Evolutionary conservation across 2,329 filamentous ascomycete species (phyloP).

Genomic region (Amauroascus verrucosus): DNA sequence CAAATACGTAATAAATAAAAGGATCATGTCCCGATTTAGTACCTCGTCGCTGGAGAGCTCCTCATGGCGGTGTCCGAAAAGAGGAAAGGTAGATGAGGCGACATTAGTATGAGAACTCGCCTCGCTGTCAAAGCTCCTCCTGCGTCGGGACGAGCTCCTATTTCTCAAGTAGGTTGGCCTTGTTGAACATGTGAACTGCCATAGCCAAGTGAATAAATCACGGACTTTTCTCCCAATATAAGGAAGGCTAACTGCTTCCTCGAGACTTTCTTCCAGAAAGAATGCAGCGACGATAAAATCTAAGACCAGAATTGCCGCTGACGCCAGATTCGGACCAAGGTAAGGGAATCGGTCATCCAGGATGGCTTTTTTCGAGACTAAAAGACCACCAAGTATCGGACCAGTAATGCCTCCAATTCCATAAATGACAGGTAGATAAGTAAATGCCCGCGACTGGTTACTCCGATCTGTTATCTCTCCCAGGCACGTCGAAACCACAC

Average conservation of each 20-base stretch:
- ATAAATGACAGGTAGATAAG: slow-evolving; percentile 92
- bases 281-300: slow-evolving; percentile 65
- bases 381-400: slow-evolving; percentile 75
- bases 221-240: slow-evolving; percentile 49
- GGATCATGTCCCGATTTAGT: slow-evolving; percentile 68
- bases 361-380: slow-evolving; percentile 58
- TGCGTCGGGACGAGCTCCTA: slow-evolving; percentile 19
- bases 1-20: slow-evolving; percentile 75
- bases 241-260: slow-evolving; percentile 53
- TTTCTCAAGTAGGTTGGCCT: slow-evolving; percentile 49
- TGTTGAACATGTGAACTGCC: slow-evolving; percentile 54
- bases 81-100: background rate
- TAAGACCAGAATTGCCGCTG: slow-evolving; percentile 58
- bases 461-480: slow-evolving; percentile 91
- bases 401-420: slow-evolving; percentile 88
- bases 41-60: slow-evolving; percentile 45
- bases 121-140: slow-evolving; percentile 36
- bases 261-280: slow-evolving; percentile 78
- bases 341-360: slow-evolving; percentile 59
- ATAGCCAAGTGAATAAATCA: slow-evolving; percentile 56
- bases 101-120: background rate
- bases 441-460: slow-evolving; percentile 89
- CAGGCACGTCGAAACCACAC: slow-evolving; percentile 82
- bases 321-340: slow-evolving; percentile 70
- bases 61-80: slow-evolving; percentile 33